phyloP scores from a whole-genome alignment of 805 yeast genomes.

The Pichia cephalocereana region DNA sequence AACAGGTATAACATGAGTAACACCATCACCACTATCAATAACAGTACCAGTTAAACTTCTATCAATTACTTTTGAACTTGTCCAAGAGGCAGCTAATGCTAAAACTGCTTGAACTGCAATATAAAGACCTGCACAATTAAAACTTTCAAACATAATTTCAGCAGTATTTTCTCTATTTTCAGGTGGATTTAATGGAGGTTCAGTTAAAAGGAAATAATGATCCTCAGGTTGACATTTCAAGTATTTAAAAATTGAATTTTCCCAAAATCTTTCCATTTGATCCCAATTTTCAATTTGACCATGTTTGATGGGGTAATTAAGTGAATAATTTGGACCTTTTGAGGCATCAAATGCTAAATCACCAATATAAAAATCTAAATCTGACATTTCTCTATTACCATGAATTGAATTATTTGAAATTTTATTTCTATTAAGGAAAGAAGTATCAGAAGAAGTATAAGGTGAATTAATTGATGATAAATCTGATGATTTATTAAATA shows the following conservation, averaged over 20 bases:
- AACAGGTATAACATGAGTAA: constrained; percentile 97
- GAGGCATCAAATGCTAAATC: constrained; percentile 91
- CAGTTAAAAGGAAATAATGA: constrained; percentile 90
- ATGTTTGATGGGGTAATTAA: constrained; percentile 89
- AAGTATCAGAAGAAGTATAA: constrained; percentile 8
- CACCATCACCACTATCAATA: constrained; percentile 98
- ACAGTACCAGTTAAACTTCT: constrained; percentile 97
- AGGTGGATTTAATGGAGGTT: constrained; percentile 99
- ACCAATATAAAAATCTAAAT: constrained; percentile 89
- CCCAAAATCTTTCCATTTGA: constrained; percentile 99
- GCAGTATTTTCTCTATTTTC: constrained; percentile 98
- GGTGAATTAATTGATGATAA: constrained; percentile 37
- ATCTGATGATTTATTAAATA: constrained; percentile 24
- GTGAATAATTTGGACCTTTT: constrained; percentile 80
- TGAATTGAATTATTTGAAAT: constrained; percentile 6
- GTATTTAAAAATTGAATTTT: constrained; percentile 90
- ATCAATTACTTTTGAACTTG: constrained; percentile 89
- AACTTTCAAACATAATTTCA: constrained; percentile 96
- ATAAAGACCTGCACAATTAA: constrained; percentile 96
- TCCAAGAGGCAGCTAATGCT: constrained; percentile 99
- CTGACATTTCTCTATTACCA: constrained; percentile 80
- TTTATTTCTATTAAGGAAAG: not conserved
- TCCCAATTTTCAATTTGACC: constrained; percentile 99
- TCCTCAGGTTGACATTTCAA: constrained; percentile 98
- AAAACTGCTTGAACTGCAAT: constrained; percentile 98